Percentiles rank a stretch among this genome's conserved stretches.
Evolutionary conservation across 805 yeast species (phyloP).

Genomic region (Candida endomychidarum): DNA sequence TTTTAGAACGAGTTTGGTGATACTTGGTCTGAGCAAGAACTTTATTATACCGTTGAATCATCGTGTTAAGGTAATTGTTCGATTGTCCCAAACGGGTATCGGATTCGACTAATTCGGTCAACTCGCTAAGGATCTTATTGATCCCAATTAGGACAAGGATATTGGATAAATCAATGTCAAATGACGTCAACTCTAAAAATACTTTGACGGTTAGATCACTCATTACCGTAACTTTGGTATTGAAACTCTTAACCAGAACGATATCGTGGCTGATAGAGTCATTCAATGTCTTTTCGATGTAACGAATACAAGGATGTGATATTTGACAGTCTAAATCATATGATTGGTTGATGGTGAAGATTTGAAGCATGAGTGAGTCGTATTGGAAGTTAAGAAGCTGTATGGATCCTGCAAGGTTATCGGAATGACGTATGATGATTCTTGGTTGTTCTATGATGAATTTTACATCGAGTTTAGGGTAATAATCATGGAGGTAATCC

Average conservation of each 20-base stretch:
- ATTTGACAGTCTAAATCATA: slow-evolving; percentile 37
- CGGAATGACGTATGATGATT: slow-evolving; percentile 21
- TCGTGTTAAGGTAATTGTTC: slow-evolving; percentile 26
- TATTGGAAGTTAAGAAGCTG: slow-evolving; percentile 32
- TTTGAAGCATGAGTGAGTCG: slow-evolving; percentile 34
- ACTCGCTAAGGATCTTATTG: slow-evolving; percentile 26
- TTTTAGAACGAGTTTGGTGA: neutral
- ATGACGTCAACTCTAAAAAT: slow-evolving; percentile 20
- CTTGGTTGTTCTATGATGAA: slow-evolving; percentile 35
- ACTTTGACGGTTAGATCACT: slow-evolving; percentile 29
- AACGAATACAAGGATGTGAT: slow-evolving; percentile 31
- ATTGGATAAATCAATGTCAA: slow-evolving; percentile 26
- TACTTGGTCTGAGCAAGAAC: slow-evolving; percentile 5
- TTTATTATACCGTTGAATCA: slow-evolving; percentile 16
- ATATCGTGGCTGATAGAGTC: slow-evolving; percentile 3
- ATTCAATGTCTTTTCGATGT: slow-evolving; percentile 25
- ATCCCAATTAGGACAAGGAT: slow-evolving; percentile 33
- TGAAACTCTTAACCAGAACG: slow-evolving; percentile 16
- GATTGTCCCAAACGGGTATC: slow-evolving; percentile 29
- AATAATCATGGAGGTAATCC: slow-evolving; percentile 29
- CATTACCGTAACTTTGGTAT: slow-evolving; percentile 23
- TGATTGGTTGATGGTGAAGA: slow-evolving; percentile 31
- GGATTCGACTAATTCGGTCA: slow-evolving; percentile 23
- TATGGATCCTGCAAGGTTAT: slow-evolving; percentile 9
- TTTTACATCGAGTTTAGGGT: slow-evolving; percentile 31